Evolutionary conservation across 148 eudicot genomes (phyloP).

Genomic region (Nepenthes mirabilis): DNA sequence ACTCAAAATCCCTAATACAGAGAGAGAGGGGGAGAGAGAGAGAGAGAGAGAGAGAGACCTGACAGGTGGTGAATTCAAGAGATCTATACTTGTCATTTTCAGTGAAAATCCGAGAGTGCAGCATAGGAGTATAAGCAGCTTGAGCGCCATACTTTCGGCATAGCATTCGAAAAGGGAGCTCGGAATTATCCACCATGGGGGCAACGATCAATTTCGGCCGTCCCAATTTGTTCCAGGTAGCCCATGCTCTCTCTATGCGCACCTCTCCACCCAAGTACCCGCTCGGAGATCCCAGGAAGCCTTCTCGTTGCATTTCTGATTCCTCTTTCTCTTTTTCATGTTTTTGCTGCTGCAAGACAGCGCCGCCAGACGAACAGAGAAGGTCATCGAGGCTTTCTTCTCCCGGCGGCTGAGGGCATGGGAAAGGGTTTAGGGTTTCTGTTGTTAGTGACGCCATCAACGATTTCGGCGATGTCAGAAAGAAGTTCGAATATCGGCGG

Average conservation of each 20-base stretch:
- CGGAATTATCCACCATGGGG: conserved; percentile 95
- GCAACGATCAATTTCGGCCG: conserved; percentile 75
- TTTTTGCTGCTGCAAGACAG: background rate
- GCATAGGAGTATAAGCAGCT: conserved; percentile 94
- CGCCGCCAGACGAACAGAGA: conserved; percentile 17
- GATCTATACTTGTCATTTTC: conserved; percentile 74
- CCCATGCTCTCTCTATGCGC: conserved; percentile 67
- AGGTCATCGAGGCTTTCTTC: conserved; percentile 16
- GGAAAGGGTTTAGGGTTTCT: conserved; percentile 1
- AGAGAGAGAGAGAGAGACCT: conserved; percentile 23
- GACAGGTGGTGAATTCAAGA: conserved; percentile 68
- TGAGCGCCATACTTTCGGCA: conserved; percentile 83
- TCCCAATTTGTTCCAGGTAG: conserved; percentile 75
- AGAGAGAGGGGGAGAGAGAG: background rate
- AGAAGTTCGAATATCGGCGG: background rate
- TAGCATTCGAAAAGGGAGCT: conserved; percentile 86
- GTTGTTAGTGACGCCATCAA: conserved; percentile 16
- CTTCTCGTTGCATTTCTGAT: too few relatives aligned
- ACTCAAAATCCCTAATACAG: background rate
- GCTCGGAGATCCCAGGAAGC: conserved; percentile 17
- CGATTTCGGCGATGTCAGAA: background rate
- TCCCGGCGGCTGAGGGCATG: background rate
- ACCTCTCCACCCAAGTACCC: conserved; percentile 55
- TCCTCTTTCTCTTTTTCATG: background rate
- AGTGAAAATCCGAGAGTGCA: conserved; percentile 66